phyloP scores from a whole-genome alignment of 345 rosid species.

The Salix koriyanagi region DNA sequence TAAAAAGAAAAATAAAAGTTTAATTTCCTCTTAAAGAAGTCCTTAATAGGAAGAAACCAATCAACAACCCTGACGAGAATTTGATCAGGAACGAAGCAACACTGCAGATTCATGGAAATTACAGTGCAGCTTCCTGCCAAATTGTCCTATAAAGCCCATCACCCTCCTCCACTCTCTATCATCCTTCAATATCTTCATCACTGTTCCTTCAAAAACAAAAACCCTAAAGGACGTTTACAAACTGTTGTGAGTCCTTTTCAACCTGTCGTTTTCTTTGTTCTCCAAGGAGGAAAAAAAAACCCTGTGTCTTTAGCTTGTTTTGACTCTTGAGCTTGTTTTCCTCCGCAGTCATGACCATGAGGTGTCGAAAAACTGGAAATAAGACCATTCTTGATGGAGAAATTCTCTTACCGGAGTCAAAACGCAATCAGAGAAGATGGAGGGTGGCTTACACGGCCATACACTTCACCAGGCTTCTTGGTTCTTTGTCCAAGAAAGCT shows the following conservation, averaged over 20 bases:
- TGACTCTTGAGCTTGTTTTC: neutral
- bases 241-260: neutral
- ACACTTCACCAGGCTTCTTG: conserved; percentile 32
- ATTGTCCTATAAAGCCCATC: neutral
- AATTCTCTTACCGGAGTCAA: neutral
- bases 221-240: neutral
- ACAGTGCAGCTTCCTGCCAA: neutral
- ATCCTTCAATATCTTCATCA: neutral
- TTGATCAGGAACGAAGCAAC: no score
- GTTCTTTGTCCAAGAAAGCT: conserved; percentile 26
- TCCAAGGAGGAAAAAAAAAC: no score
- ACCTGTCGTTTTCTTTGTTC: neutral
- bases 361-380: neutral
- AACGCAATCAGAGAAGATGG: conserved; percentile 16
- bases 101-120: neutral
- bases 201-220: neutral
- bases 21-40: no score
- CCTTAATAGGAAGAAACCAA: no score
- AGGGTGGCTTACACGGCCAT: conserved; percentile 26
- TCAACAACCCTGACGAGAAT: no score
- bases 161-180: neutral
- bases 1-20: no score
- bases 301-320: no score
- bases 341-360: neutral
- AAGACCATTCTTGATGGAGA: conserved; percentile 4